Evolutionary conservation across 805 yeast genomes (phyloP).

Genomic region (Ogataea ganodermae): DNA sequence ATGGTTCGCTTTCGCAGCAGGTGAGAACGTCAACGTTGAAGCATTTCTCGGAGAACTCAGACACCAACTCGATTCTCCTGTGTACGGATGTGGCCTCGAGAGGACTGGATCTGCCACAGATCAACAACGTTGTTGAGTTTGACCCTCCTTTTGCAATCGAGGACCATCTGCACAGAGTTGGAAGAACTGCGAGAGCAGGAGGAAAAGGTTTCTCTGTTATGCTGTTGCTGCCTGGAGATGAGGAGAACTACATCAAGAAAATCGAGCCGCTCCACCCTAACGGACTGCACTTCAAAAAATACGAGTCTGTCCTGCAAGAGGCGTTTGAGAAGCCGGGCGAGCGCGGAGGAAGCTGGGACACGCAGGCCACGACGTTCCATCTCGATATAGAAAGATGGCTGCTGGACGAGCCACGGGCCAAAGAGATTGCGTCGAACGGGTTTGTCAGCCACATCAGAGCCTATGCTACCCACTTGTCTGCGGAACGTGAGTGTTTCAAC

Average conservation of each 20-base stretch:
- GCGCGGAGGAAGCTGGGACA: conserved; percentile 68
- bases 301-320: conserved; percentile 42
- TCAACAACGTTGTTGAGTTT: conserved; percentile 83
- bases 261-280: conserved; percentile 56
- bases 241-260: conserved; percentile 77
- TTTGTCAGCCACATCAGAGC: conserved; percentile 91
- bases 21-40: conserved; percentile 75
- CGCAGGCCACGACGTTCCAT: conserved; percentile 96
- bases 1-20: conserved; percentile 89
- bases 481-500: conserved; percentile 80
- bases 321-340: conserved; percentile 28
- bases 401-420: conserved; percentile 62
- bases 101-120: conserved; percentile 89
- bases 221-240: conserved; percentile 85
- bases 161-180: conserved; percentile 95
- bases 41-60: conserved; percentile 51
- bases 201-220: conserved; percentile 73
- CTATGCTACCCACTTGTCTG: conserved; percentile 87
- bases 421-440: conserved; percentile 72
- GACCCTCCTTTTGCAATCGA: conserved; percentile 95
- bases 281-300: conserved; percentile 47
- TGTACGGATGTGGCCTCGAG: conserved; percentile 99
- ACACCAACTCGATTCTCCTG: conserved; percentile 57
- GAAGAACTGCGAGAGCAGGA: conserved; percentile 99
- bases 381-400: conserved; percentile 86